Percentiles rank a stretch among this genome's conserved stretches.
phyloP scores from a whole-genome alignment of 805 yeast species.

The Sugiyamaella chiloensis region DNA sequence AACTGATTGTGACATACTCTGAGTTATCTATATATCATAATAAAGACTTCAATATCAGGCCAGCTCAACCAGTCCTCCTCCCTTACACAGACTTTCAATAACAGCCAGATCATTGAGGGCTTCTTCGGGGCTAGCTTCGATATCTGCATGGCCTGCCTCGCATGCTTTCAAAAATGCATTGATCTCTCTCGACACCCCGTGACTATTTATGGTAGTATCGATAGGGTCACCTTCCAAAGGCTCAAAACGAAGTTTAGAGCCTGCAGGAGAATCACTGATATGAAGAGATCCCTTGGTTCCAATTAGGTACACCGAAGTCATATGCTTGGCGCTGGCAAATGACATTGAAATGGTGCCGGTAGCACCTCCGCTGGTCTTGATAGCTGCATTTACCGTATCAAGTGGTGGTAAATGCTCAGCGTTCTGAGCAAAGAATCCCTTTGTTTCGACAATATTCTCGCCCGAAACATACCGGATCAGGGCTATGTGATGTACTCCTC shows the following conservation, averaged over 20 bases:
- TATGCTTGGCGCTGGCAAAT: conserved; percentile 10
- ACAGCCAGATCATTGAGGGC: neutral
- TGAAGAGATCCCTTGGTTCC: conserved; percentile 19
- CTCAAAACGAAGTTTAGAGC: neutral
- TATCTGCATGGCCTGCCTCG: neutral
- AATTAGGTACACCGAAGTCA: conserved; percentile 2
- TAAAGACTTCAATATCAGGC: too few relatives aligned
- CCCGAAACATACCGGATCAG: conserved; percentile 11
- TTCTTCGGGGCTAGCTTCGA: neutral
- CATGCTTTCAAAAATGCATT: neutral
- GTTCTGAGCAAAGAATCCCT: neutral
- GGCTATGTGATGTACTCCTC: conserved; percentile 23
- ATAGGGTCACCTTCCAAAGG: neutral
- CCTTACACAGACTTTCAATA: neutral
- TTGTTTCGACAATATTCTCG: neutral
- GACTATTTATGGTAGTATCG: neutral
- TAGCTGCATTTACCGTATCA: conserved; percentile 11
- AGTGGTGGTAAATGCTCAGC: conserved; percentile 12
- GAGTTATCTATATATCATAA: too few relatives aligned
- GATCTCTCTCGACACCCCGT: neutral
- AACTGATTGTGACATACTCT: too few relatives aligned
- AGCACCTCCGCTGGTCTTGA: conserved; percentile 4
- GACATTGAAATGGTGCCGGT: conserved; percentile 16
- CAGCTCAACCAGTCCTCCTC: neutral
- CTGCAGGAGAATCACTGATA: neutral